Base-by-base conservation (phyloP, 495 filamentous ascomycete species). In the Aspergillus biplanus region DNA sequence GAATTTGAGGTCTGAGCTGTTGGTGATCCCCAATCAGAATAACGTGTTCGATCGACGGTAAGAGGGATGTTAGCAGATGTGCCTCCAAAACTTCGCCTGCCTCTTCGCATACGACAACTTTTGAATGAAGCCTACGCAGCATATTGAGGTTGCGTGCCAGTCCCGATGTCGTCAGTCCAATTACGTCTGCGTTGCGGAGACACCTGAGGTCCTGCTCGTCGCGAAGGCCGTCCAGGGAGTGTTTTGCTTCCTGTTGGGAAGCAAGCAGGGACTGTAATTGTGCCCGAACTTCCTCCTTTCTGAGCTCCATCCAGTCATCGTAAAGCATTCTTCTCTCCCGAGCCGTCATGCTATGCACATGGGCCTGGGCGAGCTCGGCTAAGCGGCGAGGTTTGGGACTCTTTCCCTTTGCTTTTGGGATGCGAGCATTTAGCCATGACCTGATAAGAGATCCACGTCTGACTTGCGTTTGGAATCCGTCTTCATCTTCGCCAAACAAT, bases 21-120 rank as follows among this genome's bases (percentile, higher is more conserved):
- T 80, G 75, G 65, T 93, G 90, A 68, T 95, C 91, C 0, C 91
- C 90, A 61, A 95, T 93, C 13, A 88, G 80, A 62, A 93, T 91
- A 33, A 79, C 74, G 64, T 94, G 91, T 67, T 94, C 85, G 5
- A 92, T 72, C 0, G 82, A 84, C 2, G 90, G 90, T 32, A 93
- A 67, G 0, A 96, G 68, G 1, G 89, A 85, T 0, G 88, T 85
- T 6, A 94, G 75, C 0, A 87, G 73, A 69, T 93, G 90, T 0
- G 87, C 80, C 65, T 93, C 90, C 32, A 93, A 73, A 0, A 94
- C 88, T 63, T 93, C 90, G 1, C 85, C 90, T 3, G 91, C 91
- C 67, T 95, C 91, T 74, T 94, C 91, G 63, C 86, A 88, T 6
- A 94, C 47, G 55, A 96, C 64, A 2, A 92, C 87, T 69, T 94